Evolutionary conservation across 1,284 basidiomycete genomes (phyloP).

Genomic region (Lentinus polychrous): DNA sequence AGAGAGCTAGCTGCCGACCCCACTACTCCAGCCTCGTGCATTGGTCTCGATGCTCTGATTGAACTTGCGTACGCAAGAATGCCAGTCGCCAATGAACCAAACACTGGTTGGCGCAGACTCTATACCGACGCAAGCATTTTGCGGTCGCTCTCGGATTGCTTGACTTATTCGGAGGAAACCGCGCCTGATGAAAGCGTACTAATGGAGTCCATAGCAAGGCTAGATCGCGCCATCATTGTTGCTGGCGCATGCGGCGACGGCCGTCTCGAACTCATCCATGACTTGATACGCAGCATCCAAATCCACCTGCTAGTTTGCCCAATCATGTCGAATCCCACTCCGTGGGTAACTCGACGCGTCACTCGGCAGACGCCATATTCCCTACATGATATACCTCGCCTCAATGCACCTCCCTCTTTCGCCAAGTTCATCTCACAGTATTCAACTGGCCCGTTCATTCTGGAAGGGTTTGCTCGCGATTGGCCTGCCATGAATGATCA

Average conservation of each 20-base stretch:
- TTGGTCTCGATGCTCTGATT: constrained; percentile 16
- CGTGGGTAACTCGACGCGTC: background rate
- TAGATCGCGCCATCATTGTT: constrained; percentile 82
- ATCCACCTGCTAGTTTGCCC: background rate
- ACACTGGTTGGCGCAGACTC: constrained; percentile 43
- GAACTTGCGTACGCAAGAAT: constrained; percentile 20
- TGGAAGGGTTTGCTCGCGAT: constrained; percentile 51
- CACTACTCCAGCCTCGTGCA: background rate
- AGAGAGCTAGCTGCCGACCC: background rate
- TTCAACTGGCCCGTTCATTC: constrained; percentile 60
- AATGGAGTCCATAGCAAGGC: constrained; percentile 38
- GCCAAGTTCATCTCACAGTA: constrained; percentile 35
- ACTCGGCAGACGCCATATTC: background rate
- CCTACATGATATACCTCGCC: constrained; percentile 17
- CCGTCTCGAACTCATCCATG: constrained; percentile 53
- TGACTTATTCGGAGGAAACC: constrained; percentile 15
- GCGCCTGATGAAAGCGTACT: constrained; percentile 20
- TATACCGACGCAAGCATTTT: constrained; percentile 64
- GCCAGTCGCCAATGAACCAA: constrained; percentile 6
- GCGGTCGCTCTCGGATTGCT: constrained; percentile 37
- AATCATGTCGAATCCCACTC: background rate
- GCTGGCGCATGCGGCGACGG: constrained; percentile 69
- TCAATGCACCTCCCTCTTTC: constrained; percentile 46
- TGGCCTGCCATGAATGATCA: constrained; percentile 69
- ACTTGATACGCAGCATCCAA: constrained; percentile 49